Conservation (phyloP, 1,284 basidiomycete species). For the Leucocoprinus gongylophorus region DNA sequence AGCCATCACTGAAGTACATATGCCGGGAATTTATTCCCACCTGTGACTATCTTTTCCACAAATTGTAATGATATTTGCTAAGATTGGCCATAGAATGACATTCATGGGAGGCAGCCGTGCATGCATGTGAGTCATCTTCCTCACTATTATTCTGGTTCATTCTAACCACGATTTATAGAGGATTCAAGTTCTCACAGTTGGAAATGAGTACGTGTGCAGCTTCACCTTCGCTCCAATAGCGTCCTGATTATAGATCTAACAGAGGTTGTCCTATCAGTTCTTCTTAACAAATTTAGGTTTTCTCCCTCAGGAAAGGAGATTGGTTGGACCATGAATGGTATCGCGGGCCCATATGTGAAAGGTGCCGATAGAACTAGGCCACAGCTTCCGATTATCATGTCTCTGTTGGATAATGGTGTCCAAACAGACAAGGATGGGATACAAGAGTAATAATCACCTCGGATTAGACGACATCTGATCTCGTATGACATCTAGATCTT, state of each 20-base stretch:
- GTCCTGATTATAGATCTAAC: background rate
- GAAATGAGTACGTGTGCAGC: constrained; percentile 18
- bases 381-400: constrained; percentile 12
- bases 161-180: constrained; percentile 9
- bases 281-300: constrained; percentile 16
- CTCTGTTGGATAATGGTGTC: constrained; percentile 2
- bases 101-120: constrained; percentile 17
- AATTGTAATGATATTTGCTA: background rate
- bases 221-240: background rate
- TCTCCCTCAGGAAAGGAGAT: constrained; percentile 15
- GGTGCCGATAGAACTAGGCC: constrained; percentile 10
- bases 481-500: too few species aligned
- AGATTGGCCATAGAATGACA: constrained; percentile 12
- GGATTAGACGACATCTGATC: too few species aligned
- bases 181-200: constrained; percentile 20
- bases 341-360: constrained; percentile 15
- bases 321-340: constrained; percentile 16
- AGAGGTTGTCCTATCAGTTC: constrained; percentile 17
- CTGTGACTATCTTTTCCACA: constrained; percentile 5
- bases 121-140: constrained; percentile 14
- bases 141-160: background rate
- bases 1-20: constrained; percentile 10
- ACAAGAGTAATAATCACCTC: too few species aligned
- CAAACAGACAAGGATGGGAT: background rate
- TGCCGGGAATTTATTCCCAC: constrained; percentile 15